A percentile compares a stretch with the other conserved stretches of the same genome.
Evolutionary conservation across 768 basidiomycete species (phyloP).

Genomic region (Serpula lacrymans): DNA sequence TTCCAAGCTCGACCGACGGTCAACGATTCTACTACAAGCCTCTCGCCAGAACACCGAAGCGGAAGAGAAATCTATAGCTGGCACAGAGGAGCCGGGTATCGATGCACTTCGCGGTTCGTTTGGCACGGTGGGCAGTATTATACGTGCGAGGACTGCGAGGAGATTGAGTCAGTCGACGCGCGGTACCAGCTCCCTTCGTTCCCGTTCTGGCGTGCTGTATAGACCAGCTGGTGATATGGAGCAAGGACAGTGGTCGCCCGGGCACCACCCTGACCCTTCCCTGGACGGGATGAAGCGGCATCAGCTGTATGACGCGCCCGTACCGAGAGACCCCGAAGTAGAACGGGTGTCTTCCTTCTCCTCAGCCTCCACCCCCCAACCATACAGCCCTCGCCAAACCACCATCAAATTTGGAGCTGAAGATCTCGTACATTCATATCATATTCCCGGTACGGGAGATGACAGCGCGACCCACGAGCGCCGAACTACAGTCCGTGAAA

Average conservation of each 20-base stretch:
- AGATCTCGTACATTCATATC: conserved; percentile 76
- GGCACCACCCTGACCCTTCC: conserved; percentile 29
- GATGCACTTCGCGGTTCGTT: conserved; percentile 90
- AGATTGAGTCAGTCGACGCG: conserved; percentile 47
- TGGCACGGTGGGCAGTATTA: conserved; percentile 88
- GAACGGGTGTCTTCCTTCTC: conserved; percentile 37
- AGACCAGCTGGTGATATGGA: conserved; percentile 10
- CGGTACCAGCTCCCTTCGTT: conserved; percentile 17
- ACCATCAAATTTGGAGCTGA: conserved; percentile 77
- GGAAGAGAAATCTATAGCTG: conserved; percentile 57
- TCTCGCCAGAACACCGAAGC: conserved; percentile 63
- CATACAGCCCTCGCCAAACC: conserved; percentile 36
- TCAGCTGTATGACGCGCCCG: conserved; percentile 86
- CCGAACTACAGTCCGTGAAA: conserved; percentile 32
- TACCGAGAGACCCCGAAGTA: conserved; percentile 47
- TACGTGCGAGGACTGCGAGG: conserved; percentile 59
- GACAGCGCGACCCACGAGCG: conserved; percentile 47
- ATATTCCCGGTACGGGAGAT: conserved; percentile 48
- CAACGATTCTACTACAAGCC: conserved; percentile 90
- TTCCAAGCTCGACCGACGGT: conserved; percentile 78
- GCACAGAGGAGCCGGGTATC: conserved; percentile 87
- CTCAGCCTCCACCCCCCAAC: conserved; percentile 12
- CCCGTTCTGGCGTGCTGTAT: conserved; percentile 7
- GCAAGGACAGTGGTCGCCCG: conserved; percentile 20
- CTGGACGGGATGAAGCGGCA: conserved; percentile 65